Conservation (phyloP, 163 green algal species). For the Smithsoniella earleae region DNA sequence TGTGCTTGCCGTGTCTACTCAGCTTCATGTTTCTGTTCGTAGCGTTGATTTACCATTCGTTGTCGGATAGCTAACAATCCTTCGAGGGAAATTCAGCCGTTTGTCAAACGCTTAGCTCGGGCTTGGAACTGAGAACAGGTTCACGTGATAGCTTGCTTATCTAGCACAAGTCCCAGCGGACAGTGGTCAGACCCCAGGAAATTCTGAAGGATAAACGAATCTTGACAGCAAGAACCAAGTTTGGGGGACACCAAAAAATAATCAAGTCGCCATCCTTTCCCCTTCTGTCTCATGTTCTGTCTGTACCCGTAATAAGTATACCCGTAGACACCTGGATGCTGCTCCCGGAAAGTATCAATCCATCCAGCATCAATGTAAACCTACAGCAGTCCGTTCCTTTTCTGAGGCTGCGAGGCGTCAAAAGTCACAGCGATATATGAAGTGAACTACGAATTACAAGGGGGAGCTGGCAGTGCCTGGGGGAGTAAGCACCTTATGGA, state of each 20-base stretch:
- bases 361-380: conserved; percentile 37
- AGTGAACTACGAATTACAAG: background rate
- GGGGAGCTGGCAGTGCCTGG: background rate
- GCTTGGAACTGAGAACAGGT: too few species aligned
- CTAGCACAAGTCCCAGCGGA: conserved; percentile 60
- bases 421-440: background rate
- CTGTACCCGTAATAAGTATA: conserved; percentile 52
- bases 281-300: conserved; percentile 47
- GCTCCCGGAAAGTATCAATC: conserved; percentile 53
- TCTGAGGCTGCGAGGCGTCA: too few species aligned
- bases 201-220: conserved; percentile 59
- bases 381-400: background rate
- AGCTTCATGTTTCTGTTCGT: too few species aligned
- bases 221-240: conserved; percentile 41
- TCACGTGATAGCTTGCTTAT: too few species aligned
- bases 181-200: conserved; percentile 61
- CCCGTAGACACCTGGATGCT: conserved; percentile 47
- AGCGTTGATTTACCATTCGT: too few species aligned
- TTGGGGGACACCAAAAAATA: conserved; percentile 60
- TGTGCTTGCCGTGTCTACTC: too few species aligned
- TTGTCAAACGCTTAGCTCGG: too few species aligned
- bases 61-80: too few species aligned
- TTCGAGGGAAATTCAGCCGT: too few species aligned
- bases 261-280: conserved; percentile 75
- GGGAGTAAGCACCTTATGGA: background rate